Percentiles rank a stretch among this genome's conserved stretches.
Conservation (phyloP, 2,329 filamentous ascomycete species). For the Botrytis byssoidea region DNA sequence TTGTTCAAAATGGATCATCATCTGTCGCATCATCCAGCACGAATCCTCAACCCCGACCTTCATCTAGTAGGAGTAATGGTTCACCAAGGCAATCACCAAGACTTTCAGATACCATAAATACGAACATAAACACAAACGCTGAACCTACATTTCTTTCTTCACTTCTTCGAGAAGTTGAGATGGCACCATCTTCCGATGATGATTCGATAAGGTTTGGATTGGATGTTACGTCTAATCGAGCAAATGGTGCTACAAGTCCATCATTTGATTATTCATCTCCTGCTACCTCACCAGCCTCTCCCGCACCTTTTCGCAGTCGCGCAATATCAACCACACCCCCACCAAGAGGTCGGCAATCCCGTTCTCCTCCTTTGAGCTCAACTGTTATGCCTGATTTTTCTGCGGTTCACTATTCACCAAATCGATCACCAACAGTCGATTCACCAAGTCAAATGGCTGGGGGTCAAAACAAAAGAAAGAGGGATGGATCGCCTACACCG, state of each 20-base stretch:
- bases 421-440: conserved; percentile 45
- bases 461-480: conserved; percentile 32
- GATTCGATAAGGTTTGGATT: conserved; percentile 42
- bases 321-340: conserved; percentile 68
- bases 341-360: conserved; percentile 58
- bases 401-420: conserved; percentile 71
- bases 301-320: conserved; percentile 62
- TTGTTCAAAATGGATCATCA: conserved; percentile 54
- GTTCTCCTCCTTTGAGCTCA: conserved; percentile 68
- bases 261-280: conserved; percentile 58
- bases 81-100: not conserved
- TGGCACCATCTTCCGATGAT: conserved; percentile 57
- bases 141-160: conserved; percentile 82
- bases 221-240: conserved; percentile 27
- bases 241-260: conserved; percentile 36
- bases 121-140: conserved; percentile 42
- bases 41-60: not conserved
- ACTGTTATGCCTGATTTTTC: conserved; percentile 73
- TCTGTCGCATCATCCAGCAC: conserved; percentile 34
- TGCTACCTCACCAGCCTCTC: conserved; percentile 63
- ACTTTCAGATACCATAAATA: not conserved
- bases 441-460: conserved; percentile 15
- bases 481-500: conserved; percentile 30
- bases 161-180: conserved; percentile 83
- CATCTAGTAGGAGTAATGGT: not conserved